A percentile compares a stretch with the other conserved stretches of the same genome.
phyloP scores from a whole-genome alignment of 768 basidiomycete species.

The Pleurotus djamor region DNA sequence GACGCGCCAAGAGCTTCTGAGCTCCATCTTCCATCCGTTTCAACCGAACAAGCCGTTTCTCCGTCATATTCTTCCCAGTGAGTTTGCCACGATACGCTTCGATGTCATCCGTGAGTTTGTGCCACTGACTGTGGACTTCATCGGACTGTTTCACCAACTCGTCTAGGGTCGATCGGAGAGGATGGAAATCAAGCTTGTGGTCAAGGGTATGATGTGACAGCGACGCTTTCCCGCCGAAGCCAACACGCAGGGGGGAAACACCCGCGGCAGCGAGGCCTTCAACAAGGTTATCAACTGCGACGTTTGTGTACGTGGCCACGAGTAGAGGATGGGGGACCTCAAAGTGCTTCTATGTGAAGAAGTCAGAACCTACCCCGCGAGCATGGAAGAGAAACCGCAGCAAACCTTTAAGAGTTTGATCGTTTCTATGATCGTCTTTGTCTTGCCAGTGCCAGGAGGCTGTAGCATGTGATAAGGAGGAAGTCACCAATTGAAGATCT shows the following conservation, averaged over 20 bases:
- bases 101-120: constrained; percentile 13
- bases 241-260: constrained; percentile 76
- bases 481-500: neutral
- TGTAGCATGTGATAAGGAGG: constrained; percentile 22
- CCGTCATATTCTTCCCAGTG: constrained; percentile 14
- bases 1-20: constrained; percentile 22
- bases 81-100: constrained; percentile 13
- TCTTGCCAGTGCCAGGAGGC: constrained; percentile 95
- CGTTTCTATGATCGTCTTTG: constrained; percentile 86
- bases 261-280: constrained; percentile 62
- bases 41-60: constrained; percentile 16
- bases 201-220: constrained; percentile 62
- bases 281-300: constrained; percentile 88
- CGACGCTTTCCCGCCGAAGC: constrained; percentile 53
- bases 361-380: neutral
- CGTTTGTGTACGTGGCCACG: constrained; percentile 94
- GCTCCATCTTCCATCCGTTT: constrained; percentile 30
- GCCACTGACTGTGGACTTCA: constrained; percentile 21
- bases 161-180: constrained; percentile 43
- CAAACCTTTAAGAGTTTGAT: constrained; percentile 74
- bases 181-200: constrained; percentile 60
- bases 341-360: constrained; percentile 58
- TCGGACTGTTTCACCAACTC: constrained; percentile 36
- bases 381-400: neutral
- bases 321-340: constrained; percentile 81